phyloP scores from a whole-genome alignment of 1,284 basidiomycete genomes.

The Melampsora larici-populina region DNA sequence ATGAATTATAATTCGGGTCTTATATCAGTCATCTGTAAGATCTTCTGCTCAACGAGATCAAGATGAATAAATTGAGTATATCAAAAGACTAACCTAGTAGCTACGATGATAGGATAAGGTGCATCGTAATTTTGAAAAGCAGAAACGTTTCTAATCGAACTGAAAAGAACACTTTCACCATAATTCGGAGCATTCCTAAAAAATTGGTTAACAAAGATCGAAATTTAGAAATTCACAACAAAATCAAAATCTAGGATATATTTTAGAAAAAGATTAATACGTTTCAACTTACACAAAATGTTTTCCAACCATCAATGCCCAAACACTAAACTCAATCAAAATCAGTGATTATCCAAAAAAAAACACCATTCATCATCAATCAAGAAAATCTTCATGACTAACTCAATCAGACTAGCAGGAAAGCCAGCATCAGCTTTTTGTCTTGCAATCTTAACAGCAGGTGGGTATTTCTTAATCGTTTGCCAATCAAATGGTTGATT shows the following conservation, averaged over 20 bases:
- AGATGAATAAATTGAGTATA: too few relatives aligned
- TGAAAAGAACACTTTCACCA: slow-evolving; percentile 39
- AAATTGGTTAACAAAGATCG: too few relatives aligned
- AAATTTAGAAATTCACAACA: too few relatives aligned
- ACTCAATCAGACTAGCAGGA: slow-evolving; percentile 41
- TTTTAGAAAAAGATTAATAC: neutral
- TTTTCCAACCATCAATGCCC: slow-evolving; percentile 39
- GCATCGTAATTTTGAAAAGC: slow-evolving; percentile 33
- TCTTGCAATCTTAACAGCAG: slow-evolving; percentile 29
- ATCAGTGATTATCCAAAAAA: neutral
- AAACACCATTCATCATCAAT: too few relatives aligned
- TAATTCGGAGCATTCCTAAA: slow-evolving; percentile 32
- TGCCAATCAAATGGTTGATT: slow-evolving; percentile 40
- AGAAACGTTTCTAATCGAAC: slow-evolving; percentile 33
- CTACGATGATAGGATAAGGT: slow-evolving; percentile 34
- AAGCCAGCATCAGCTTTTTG: slow-evolving; percentile 39
- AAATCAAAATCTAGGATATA: neutral
- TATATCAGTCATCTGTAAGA: neutral
- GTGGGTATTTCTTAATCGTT: slow-evolving; percentile 39
- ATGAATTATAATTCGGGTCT: neutral
- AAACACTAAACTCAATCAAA: slow-evolving; percentile 5
- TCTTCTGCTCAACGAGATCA: too few relatives aligned
- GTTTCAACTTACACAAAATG: slow-evolving; percentile 26
- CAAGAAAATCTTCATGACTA: neutral
- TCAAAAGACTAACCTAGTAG: slow-evolving; percentile 13